These are phyloP conservation scores for Melocanna baccifera DNA, from an alignment of 176 grass and related monocot genomes.

Conservation along the genomic window DNA sequence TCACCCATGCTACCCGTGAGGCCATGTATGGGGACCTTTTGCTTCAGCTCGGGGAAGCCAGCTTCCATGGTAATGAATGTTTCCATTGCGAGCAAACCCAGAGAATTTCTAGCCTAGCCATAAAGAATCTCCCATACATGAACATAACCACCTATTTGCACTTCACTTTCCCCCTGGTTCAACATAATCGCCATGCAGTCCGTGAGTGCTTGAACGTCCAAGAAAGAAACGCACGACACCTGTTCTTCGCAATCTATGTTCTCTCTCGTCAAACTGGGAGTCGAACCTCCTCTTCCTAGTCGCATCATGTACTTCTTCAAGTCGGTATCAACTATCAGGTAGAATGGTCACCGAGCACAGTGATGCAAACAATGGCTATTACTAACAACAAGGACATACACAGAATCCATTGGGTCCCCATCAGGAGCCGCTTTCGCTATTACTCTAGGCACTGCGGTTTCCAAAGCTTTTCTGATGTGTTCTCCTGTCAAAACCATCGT, in stretches of 20 bases:
- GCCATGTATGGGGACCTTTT: neutral
- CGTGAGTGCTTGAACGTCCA: neutral
- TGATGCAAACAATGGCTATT: neutral
- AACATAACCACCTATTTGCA: neutral
- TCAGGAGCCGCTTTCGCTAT: conserved; percentile 22
- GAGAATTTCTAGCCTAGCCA: neutral
- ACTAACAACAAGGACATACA: neutral
- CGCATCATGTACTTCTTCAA: neutral
- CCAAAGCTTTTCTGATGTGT: neutral
- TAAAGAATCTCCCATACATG: neutral
- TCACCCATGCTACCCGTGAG: neutral
- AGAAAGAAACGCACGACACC: neutral
- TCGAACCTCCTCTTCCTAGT: neutral
- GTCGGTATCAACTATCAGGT: neutral
- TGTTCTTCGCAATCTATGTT: neutral
- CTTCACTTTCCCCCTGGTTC: neutral
- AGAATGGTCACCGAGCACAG: neutral
- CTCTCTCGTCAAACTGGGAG: too few species aligned
- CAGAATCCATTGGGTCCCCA: neutral
- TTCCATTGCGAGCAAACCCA: neutral
- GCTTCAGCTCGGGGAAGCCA: too few species aligned
- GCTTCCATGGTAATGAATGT: neutral
- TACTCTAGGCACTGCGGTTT: conserved; percentile 23
- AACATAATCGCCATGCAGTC: neutral
- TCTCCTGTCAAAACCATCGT: neutral